phyloP scores from a whole-genome alignment of 2,329 filamentous ascomycete species.

The Epichloe gansuensis region DNA sequence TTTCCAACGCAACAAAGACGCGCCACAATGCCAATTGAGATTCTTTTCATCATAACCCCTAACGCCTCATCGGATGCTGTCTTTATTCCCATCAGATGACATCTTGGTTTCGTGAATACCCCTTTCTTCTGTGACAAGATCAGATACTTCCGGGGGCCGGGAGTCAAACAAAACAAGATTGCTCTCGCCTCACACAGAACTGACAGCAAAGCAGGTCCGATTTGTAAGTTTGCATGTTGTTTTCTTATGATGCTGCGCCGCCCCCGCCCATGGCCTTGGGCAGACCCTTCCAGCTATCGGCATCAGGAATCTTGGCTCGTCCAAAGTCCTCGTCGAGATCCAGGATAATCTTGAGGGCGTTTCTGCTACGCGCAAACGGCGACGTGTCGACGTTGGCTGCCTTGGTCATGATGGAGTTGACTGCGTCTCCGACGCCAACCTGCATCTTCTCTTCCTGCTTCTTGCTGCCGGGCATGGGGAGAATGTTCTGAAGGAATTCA shows the following conservation, averaged over 20 bases:
- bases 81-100: no score
- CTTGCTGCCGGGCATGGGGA: slow-evolving; percentile 62
- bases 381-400: slow-evolving; percentile 25
- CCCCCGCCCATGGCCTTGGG: slow-evolving; percentile 36
- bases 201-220: no score
- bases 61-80: no score
- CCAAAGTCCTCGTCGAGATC: slow-evolving; percentile 93
- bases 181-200: no score
- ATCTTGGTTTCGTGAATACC: no score
- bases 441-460: slow-evolving; percentile 39
- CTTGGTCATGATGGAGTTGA: slow-evolving; percentile 28
- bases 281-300: slow-evolving; percentile 40
- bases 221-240: neutral
- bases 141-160: no score
- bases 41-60: no score
- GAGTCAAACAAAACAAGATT: no score
- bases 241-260: slow-evolving; percentile 10
- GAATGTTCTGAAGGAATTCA: slow-evolving; percentile 70
- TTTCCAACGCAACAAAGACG: no score
- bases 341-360: slow-evolving; percentile 89
- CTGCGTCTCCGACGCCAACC: slow-evolving; percentile 50
- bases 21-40: no score
- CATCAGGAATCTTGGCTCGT: slow-evolving; percentile 48
- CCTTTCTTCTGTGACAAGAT: no score
- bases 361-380: slow-evolving; percentile 55